Base-by-base conservation (phyloP, 331 rosid genomes). In the Quercus lobata region DNA sequence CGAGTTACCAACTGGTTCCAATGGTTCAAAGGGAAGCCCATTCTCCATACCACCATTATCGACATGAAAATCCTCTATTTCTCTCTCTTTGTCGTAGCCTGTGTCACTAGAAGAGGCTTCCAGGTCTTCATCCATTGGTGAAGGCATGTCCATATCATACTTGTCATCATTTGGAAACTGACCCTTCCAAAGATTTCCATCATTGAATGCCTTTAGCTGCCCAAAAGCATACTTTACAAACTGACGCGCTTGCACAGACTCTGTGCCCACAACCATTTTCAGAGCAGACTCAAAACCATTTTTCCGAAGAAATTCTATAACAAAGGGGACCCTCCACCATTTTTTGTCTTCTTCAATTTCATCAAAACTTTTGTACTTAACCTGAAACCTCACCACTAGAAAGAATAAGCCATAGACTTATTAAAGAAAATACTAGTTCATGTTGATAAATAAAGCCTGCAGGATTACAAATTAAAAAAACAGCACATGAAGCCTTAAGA, bases 171-270 rank as follows among this genome's bases (percentile, higher is more conserved):
- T 88, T 69, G 88, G 80, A 78, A 81, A 66, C 81, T 60, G 72
- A 65, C 78, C 88, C 83, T 83, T 89, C 78, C n/a, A 82, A 79
- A 83, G 87, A 72, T 90, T 53, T 60, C 85, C 84, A 72, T 89
- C 85, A 84, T 91, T 91, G 84, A 91, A 91, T 57, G 97, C 86
- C 89, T 90, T 91, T 61, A 95, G 71, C 85, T 91, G 95, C 78
- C 97, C 97, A 85, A 95, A 95, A 75, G 97, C 97, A 87, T 90
- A 95, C 74, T 90, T 89, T 81, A 90, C 99, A 88, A 95, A 95
- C 82, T 92, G 96, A 57, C 92, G 89, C 24, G 92, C 96, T 76
- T 90, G 96, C 62, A 95, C 96, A 44, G 97, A 82, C 73, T 95
- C 95, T 24, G 97, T 90, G 72, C 97, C 99, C 73, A 72, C 84